These are phyloP conservation scores for Lactarius pseudohatsudake DNA, from an alignment of 768 basidiomycete species.

Conservation along the genomic window DNA sequence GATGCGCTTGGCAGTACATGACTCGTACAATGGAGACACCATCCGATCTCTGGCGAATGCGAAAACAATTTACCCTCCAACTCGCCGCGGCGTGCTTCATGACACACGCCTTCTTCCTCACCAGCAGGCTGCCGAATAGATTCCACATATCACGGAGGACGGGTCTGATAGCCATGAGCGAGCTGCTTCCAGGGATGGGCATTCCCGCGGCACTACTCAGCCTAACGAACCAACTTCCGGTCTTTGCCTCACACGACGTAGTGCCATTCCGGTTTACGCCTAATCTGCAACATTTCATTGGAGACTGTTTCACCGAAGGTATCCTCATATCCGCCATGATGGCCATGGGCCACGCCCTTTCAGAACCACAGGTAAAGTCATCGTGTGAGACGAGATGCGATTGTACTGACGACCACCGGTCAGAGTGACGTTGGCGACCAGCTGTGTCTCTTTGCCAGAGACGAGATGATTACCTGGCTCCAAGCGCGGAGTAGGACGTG, in stretches of 20 bases:
- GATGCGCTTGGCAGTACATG: conserved; percentile 69
- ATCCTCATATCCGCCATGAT: conserved; percentile 83
- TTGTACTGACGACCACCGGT: conserved; percentile 15
- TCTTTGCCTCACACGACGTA: conserved; percentile 77
- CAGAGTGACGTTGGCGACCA: conserved; percentile 93
- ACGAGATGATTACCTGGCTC: conserved; percentile 85
- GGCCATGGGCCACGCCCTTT: conserved; percentile 87
- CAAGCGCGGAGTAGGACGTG: conserved; percentile 54
- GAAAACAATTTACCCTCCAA: conserved; percentile 94
- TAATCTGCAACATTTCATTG: conserved; percentile 92
- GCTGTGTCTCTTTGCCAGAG: conserved; percentile 86
- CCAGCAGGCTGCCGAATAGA: conserved; percentile 77
- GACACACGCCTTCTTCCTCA: conserved; percentile 83
- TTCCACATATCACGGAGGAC: conserved; percentile 90
- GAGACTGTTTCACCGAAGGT: conserved; percentile 87
- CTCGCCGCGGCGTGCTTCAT: conserved; percentile 88
- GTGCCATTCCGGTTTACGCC: conserved; percentile 98
- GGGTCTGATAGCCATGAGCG: conserved; percentile 90
- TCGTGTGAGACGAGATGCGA: conserved; percentile 1
- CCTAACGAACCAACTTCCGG: conserved; percentile 46
- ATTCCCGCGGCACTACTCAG: conserved; percentile 24
- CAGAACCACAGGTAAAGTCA: conserved; percentile 76
- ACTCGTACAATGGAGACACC: conserved; percentile 78
- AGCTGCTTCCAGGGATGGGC: conserved; percentile 75
- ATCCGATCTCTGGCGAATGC: conserved; percentile 91